Base-by-base conservation (phyloP, 306 rosid genomes). In the Glycyrrhiza uralensis region DNA sequence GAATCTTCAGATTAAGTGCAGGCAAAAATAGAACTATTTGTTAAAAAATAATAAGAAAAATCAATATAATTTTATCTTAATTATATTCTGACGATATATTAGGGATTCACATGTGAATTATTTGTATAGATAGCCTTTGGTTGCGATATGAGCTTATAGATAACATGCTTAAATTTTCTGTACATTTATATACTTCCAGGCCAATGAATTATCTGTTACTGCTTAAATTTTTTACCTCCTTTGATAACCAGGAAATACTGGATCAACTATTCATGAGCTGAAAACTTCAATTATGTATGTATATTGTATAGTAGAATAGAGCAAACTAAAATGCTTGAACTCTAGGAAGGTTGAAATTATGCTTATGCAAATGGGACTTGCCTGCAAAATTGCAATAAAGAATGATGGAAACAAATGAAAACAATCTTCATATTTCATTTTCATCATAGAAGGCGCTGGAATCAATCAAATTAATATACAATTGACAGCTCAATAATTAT, bases 391-490 rank as follows among this genome's bases (percentile, higher is more conserved):
- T 59, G 33, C 44, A 47, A 57, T 14, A 0, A 35, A 69, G 22
- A 69, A 69, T 12, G 51, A 39, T 51, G 41, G 14, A 17, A 28
- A 12, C 14, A 45, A 2, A 64, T 38, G n/a, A 42, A 45, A 49
- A 35, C 4, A 68, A 33, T 36, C 64, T 64, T 55, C 36, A 29
- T 15, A 50, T 35, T 52, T 52, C 30, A 23, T 50, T 50, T 20
- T 50, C 58, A 41, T 51, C 46, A 51, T n/a, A 24, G 5, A 66
- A 47, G n/a, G n/a, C 24, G 3, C 24, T 46, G 79, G 66, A 60
- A 77, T 3, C 10, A 54, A 67, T 52, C 7, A 56, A 22, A 14
- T 13, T 6, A 63, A 70, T 79, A 13, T 79, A 78, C 83, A 77
- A 69, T 78, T 74, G 23, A 52, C 33, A 45, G 19, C 32, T 70